phyloP scores from a whole-genome alignment of 2,329 filamentous ascomycete species.

The Exophiala phaeomuriformis region DNA sequence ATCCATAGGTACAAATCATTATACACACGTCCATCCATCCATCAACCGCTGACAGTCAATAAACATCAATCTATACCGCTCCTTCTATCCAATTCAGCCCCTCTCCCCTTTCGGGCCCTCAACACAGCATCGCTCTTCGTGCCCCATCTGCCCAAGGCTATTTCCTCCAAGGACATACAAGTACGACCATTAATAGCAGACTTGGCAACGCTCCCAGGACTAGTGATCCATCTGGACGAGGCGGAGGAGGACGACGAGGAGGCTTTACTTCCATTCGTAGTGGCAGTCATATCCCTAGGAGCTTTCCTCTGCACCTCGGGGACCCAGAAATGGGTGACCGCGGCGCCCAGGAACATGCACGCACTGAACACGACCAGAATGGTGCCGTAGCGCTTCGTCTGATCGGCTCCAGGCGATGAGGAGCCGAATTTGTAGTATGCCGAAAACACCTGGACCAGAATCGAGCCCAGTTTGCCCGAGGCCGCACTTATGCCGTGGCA shows the following conservation, averaged over 20 bases:
- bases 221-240: no score
- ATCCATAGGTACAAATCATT: no score
- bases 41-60: no score
- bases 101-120: background rate
- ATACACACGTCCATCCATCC: no score
- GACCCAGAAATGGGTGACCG: conserved; percentile 37
- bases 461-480: conserved; percentile 52
- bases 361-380: conserved; percentile 38
- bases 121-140: conserved; percentile 29
- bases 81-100: no score
- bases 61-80: no score
- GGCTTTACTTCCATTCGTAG: no score
- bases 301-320: conserved; percentile 33
- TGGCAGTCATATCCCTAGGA: no score
- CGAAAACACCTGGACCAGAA: conserved; percentile 39
- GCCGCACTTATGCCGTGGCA: conserved; percentile 58
- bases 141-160: conserved; percentile 35
- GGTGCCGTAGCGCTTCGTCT: conserved; percentile 36
- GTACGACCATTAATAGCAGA: conserved; percentile 31
- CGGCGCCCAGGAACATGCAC: conserved; percentile 38
- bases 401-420: conserved; percentile 28
- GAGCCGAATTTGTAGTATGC: conserved; percentile 36
- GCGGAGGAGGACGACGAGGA: no score
- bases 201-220: conserved; percentile 4
- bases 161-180: conserved; percentile 35